Base-by-base conservation (phyloP, 306 rosid species). In the Cucumis hystrix region DNA sequence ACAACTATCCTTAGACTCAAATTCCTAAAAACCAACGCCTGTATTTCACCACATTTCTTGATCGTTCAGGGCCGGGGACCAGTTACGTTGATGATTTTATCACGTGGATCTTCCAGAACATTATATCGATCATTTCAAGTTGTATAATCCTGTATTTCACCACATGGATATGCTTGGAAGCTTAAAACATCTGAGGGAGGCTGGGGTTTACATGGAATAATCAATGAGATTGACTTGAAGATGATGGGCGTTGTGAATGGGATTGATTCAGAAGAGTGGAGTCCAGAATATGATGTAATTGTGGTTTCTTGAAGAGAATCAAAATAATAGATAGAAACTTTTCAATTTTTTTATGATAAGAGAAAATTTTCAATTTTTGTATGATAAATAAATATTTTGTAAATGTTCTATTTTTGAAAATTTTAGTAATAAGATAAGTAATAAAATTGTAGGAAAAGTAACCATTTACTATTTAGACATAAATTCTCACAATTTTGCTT, bases 161-260 rank as follows among this genome's bases (percentile, higher is more conserved):
- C n/a, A n/a, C 99, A 92, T 61, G 99, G 99, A 73, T 95, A 95
- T 72, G 79, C 93, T 55, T 85, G 97, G 99, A 98, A 95, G 83
- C 78, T 95, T 56, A 95, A 85, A 86, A 95, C 98, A 45, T 37
- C 77, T 14, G 97, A 87, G 73, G 98, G 99, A 6, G 99, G 99
- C 71, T 92, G 99, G 99, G 99, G 99, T 80, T 83, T 95, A 84
- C 89, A 95, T 64, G 87, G 80, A 43, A 91, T 95, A 75, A 89
- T 92, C 80, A 85, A 84, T 55, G 99, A 91, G 67, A 92, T 72
- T 76, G 89, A 89, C 86, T 95, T 98, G 99, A 95, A 95, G 82
- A 79, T 92, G 2, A 80, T 84, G 43, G 99, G 99, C 58, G 92
- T 95, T 70, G 99, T 95, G 79, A 95, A 95, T 56, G 99, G 99